These are phyloP conservation scores for Plenodomus biglobosus DNA, from an alignment of 2,329 filamentous ascomycete genomes.

Conservation along the genomic window DNA sequence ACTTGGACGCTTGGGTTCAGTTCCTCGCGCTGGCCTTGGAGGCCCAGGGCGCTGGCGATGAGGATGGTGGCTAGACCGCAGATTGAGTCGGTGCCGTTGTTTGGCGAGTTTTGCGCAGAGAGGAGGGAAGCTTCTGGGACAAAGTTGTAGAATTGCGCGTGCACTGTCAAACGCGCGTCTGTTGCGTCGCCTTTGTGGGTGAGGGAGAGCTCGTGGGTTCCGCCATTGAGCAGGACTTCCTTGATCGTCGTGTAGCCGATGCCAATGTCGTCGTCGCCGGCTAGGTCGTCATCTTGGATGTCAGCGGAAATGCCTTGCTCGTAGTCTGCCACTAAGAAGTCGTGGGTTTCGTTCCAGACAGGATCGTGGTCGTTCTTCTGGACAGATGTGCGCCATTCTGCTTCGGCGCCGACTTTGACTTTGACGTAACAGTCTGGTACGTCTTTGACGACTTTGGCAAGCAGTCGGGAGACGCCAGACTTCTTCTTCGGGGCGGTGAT, in stretches of 20 bases:
- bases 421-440: conserved; percentile 53
- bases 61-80: conserved; percentile 50
- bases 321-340: conserved; percentile 52
- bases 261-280: conserved; percentile 51
- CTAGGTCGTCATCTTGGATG: conserved; percentile 50
- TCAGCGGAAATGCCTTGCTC: conserved; percentile 49
- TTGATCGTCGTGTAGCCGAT: conserved; percentile 46
- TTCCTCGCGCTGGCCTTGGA: conserved; percentile 49
- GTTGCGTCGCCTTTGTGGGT: conserved; percentile 44
- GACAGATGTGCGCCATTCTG: conserved; percentile 48
- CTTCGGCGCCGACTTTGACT: conserved; percentile 49
- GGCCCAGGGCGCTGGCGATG: conserved; percentile 47
- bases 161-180: conserved; percentile 41
- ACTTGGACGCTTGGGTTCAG: conserved; percentile 52
- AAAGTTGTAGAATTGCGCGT: conserved; percentile 48
- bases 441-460: conserved; percentile 51
- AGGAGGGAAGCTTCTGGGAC: conserved; percentile 40
- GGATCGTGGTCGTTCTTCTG: conserved; percentile 50
- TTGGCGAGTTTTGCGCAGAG: conserved; percentile 30
- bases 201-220: conserved; percentile 47
- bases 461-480: conserved; percentile 44
- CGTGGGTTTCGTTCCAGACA: conserved; percentile 53
- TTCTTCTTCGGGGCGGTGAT: conserved; percentile 46
- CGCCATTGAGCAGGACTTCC: conserved; percentile 47
- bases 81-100: conserved; percentile 32